These are phyloP conservation scores for Nigrospora osmanthi DNA, from an alignment of 2,329 filamentous ascomycete species.

Conservation along the genomic window DNA sequence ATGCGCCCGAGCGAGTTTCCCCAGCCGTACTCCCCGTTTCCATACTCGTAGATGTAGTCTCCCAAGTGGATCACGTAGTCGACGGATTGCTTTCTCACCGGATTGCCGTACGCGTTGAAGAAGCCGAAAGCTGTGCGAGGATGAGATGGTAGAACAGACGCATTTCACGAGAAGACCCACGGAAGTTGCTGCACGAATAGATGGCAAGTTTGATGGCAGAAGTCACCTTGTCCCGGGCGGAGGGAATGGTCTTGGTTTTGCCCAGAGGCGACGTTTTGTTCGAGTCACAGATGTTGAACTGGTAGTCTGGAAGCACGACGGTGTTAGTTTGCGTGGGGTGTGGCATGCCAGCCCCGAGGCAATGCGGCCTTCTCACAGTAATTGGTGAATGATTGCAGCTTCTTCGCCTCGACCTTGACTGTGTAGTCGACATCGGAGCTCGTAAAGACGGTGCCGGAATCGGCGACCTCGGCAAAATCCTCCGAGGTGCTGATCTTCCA, in stretches of 20 bases:
- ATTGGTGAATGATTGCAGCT: slow-evolving; percentile 52
- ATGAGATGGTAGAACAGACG: neutral
- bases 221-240: slow-evolving; percentile 44
- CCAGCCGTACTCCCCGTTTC: slow-evolving; percentile 37
- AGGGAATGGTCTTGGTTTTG: slow-evolving; percentile 62
- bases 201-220: slow-evolving; percentile 55
- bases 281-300: slow-evolving; percentile 61
- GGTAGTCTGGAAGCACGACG: slow-evolving; percentile 36
- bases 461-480: slow-evolving; percentile 32
- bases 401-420: slow-evolving; percentile 61
- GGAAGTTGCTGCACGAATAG: slow-evolving; percentile 65
- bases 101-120: slow-evolving; percentile 54
- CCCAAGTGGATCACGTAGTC: slow-evolving; percentile 54
- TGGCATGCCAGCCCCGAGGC: neutral
- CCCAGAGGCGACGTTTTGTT: slow-evolving; percentile 54
- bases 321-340: neutral
- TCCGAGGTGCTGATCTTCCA: slow-evolving; percentile 51
- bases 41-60: slow-evolving; percentile 38
- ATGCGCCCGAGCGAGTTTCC: slow-evolving; percentile 43
- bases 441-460: slow-evolving; percentile 56
- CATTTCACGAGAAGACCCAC: slow-evolving; percentile 24
- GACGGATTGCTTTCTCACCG: slow-evolving; percentile 49
- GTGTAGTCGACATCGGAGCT: slow-evolving; percentile 70
- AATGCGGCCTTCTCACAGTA: slow-evolving; percentile 34
- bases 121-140: slow-evolving; percentile 37